Percentiles rank a stretch among this genome's conserved stretches.
These are phyloP conservation scores for Aspergillus biplanus DNA, from an alignment of 495 filamentous ascomycete species.

Conservation along the genomic window DNA sequence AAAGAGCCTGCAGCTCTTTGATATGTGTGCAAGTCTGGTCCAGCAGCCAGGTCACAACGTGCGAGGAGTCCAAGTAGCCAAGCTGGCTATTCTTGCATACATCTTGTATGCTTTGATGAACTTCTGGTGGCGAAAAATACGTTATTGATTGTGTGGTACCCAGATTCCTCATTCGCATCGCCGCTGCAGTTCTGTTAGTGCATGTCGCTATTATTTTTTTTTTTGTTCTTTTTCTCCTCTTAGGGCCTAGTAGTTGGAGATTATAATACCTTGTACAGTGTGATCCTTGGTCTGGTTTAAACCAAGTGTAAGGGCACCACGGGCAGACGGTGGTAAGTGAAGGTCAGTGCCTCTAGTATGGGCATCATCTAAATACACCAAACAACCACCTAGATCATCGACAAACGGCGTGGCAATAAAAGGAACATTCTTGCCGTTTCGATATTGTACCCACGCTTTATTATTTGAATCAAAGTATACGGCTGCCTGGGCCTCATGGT, in stretches of 20 bases:
- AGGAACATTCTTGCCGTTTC: constrained; percentile 44
- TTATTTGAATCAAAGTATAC: constrained; percentile 59
- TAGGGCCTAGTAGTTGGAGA: too few relatives aligned
- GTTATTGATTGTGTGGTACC: constrained; percentile 58
- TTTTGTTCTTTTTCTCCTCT: too few relatives aligned
- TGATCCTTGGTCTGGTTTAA: constrained; percentile 68
- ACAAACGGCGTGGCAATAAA: constrained; percentile 63
- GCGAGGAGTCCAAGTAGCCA: constrained; percentile 40
- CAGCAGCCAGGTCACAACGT: constrained; percentile 63
- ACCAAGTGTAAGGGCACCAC: constrained; percentile 71
- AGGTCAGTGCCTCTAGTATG: constrained; percentile 79
- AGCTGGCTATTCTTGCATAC: constrained; percentile 14
- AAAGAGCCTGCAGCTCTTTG: constrained; percentile 58
- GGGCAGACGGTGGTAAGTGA: constrained; percentile 58
- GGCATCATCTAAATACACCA: constrained; percentile 75
- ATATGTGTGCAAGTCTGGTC: constrained; percentile 62
- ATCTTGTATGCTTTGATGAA: constrained; percentile 56
- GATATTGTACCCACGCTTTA: constrained; percentile 45
- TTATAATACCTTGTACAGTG: constrained; percentile 66
- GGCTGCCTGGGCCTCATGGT: constrained; percentile 49
- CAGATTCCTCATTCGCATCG: constrained; percentile 67
- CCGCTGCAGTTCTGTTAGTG: constrained; percentile 45
- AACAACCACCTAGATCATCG: constrained; percentile 59
- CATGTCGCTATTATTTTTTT: neutral
- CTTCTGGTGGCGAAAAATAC: constrained; percentile 65